Base-by-base conservation (phyloP, 805 yeast species). In the Pichia sporocuriosa region DNA sequence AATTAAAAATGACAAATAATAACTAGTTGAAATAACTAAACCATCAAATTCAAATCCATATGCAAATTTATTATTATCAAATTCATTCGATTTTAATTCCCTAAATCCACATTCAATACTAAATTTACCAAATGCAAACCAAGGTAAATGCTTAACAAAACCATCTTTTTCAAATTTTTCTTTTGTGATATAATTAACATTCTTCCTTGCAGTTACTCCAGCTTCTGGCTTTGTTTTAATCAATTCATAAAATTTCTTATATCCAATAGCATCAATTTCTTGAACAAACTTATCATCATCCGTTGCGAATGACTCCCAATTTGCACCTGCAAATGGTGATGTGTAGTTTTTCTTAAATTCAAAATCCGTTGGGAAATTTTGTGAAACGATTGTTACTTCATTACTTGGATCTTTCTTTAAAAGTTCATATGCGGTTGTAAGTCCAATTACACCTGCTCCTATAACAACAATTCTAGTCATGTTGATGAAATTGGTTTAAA, bases 311-410 rank as follows among this genome's bases (percentile, higher is more conserved):
- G 82, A 73, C 36, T 65, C 67, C 84, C 86, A 81, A 50, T 80
- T 76, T 35, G 86, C 88, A 4, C 87, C 87, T 0, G 86, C 87
- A 55, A 68, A 74, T 3, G 86, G 85, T 0, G 83, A 77, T 3
- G 84, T 70, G 53, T 76, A 81, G 9, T 69, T 68, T 4, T 51
- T 45, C 12, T 59, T 59, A 31, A 69, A 63, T 38, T 70, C 68
- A 24, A 64, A 53, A 40, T 79, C 84, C 1, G 83, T 81, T 1
- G 84, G 84, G 22, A 79, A 55, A 47, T 70, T 61, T 22, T 63
- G 58, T 1, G 71, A 71, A 2, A 74, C 51, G 21, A 74, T 59
- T 2, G 70, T 61, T 6, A 73, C 71, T 19, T 60, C 58, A 47
- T 70, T 66, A 5, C 67, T 70, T 16, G 49, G 42, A 25, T 46